Base-by-base conservation (phyloP, 768 basidiomycete species). In the Crucibulum laeve region DNA sequence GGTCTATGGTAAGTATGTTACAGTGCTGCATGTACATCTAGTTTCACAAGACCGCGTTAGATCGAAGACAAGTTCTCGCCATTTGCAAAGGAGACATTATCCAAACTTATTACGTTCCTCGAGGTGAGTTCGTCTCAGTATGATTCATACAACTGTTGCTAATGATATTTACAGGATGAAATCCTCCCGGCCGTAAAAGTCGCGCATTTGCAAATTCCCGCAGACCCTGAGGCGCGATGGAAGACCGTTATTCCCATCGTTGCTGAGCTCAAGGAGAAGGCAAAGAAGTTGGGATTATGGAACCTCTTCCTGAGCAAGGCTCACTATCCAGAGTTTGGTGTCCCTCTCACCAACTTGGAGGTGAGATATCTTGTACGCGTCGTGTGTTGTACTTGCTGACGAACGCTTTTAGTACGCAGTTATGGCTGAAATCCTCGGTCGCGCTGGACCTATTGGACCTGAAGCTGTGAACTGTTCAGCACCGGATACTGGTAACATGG, bases 401-500 rank as follows among this genome's bases (percentile, higher is more conserved):
- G 19, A 11, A 18, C 36, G 21, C 37, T 26, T 51, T 36, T 51
- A 94, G 91, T 98, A 99, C 61, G 91, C 89, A 28, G 87, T 97
- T 22, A 96, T 97, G 84, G 93, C 93, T n/a, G 95, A 96, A 64
- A 65, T 96, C 34, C 77, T 97, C 52, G 94, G 94, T 3, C 81
- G 91, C 44, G 84, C 77, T 17, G 84, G 87, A 6, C 84, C 84
- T 50, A 65, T 93, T 39, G 91, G 86, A 2, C 82, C 94, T 17
- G 85, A 97, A 67, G 81, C 77, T 10, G 82, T 88, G 44, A 99
- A 99, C 58, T 98, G 93, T 65, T 83, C 93, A 19, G 93, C 94
- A 11, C 95, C 95, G 23, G 95, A 98, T 64, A 98, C 95, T 4
- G 95, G 94, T 1, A 97, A 97, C 62, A 97, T 97, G 93, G 92